Evolutionary conservation across 1,284 basidiomycete genomes (phyloP).

Genomic region (Stereum hirsutum): DNA sequence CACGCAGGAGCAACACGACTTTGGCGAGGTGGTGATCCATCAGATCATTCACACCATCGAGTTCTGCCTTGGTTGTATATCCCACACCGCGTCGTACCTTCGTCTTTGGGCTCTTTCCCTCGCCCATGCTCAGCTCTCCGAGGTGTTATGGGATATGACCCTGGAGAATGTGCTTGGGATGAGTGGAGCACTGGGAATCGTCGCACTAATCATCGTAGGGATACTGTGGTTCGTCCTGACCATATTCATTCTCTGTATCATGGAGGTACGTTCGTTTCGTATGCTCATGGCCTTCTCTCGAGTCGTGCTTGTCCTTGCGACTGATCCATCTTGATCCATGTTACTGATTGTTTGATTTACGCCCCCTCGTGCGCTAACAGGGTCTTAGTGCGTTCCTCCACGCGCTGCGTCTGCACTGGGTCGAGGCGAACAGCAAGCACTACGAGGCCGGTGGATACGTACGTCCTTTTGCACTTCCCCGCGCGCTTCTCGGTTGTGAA

Average conservation of each 20-base stretch:
- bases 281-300: constrained; percentile 6
- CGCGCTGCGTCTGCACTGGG: constrained; percentile 96
- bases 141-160: constrained; percentile 90
- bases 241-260: constrained; percentile 75
- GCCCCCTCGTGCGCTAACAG: too few species aligned
- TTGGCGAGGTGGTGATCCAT: constrained; percentile 93
- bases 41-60: constrained; percentile 98
- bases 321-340: constrained; percentile 1
- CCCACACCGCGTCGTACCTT: constrained; percentile 98
- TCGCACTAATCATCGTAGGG: constrained; percentile 61
- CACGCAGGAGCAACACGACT: constrained; percentile 70
- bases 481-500: too few species aligned
- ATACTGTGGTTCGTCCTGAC: constrained; percentile 81
- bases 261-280: constrained; percentile 78
- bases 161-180: constrained; percentile 51
- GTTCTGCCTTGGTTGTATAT: constrained; percentile 97
- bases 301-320: background rate
- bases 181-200: constrained; percentile 43
- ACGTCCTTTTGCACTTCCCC: constrained; percentile 27
- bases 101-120: constrained; percentile 98
- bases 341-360: too few species aligned
- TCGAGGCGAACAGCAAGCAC: constrained; percentile 96
- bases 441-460: constrained; percentile 88
- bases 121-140: constrained; percentile 95
- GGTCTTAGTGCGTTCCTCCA: constrained; percentile 98